phyloP scores from a whole-genome alignment of 192 early-diverging fungal species.

The Entomortierella parvispora region DNA sequence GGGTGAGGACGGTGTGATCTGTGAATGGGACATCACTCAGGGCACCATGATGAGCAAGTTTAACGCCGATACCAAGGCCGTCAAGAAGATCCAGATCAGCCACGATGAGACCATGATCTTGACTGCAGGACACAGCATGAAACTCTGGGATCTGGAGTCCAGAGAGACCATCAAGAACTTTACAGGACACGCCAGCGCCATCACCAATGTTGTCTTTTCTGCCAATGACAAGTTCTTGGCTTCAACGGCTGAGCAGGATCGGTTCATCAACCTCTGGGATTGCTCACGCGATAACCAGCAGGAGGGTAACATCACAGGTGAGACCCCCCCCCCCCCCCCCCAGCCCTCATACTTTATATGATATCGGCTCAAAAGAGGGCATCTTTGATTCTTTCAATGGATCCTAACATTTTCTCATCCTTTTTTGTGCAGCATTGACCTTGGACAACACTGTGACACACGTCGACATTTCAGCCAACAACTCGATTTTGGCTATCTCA shows the following conservation, averaged over 20 bases:
- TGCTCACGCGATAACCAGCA: constrained; percentile 50
- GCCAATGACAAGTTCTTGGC: constrained; percentile 59
- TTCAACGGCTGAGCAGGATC: constrained; percentile 60
- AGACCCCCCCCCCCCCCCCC: background rate
- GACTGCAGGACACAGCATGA: constrained; percentile 66
- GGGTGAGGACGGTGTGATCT: constrained; percentile 58
- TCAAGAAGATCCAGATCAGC: constrained; percentile 58
- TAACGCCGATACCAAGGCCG: constrained; percentile 59
- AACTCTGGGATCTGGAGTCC: constrained; percentile 60
- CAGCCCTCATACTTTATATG: constrained; percentile 2
- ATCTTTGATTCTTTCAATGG: too few relatives aligned
- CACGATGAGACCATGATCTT: constrained; percentile 62
- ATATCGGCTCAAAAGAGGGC: too few relatives aligned
- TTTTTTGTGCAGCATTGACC: constrained; percentile 46
- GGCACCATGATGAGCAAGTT: constrained; percentile 60
- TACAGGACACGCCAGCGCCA: constrained; percentile 63
- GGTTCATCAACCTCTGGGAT: constrained; percentile 68
- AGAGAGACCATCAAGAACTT: constrained; percentile 59
- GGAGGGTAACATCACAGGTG: constrained; percentile 55
- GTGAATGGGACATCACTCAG: constrained; percentile 66
- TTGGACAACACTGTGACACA: constrained; percentile 59
- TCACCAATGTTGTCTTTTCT: constrained; percentile 60
- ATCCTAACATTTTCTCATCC: background rate
- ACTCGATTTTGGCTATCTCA: constrained; percentile 60
- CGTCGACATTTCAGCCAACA: constrained; percentile 56